A percentile compares a stretch with the other conserved stretches of the same genome.
phyloP scores from a whole-genome alignment of 2,329 filamentous ascomycete genomes.

The Stromatinia cepivora region DNA sequence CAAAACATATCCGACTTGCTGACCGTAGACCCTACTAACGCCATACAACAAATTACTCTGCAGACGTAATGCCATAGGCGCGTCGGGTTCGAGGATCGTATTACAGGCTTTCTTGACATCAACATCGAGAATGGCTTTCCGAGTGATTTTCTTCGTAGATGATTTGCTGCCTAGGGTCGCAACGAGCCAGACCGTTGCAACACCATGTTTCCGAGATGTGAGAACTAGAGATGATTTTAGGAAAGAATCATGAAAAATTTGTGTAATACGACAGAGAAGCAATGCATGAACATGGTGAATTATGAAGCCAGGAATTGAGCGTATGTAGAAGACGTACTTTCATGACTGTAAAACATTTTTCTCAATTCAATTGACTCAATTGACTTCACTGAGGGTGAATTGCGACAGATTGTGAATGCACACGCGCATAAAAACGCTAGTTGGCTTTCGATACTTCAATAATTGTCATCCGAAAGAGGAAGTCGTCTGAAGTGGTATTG shows the following conservation, averaged over 20 bases:
- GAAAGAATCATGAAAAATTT: not conserved
- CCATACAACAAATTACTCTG: constrained; percentile 89
- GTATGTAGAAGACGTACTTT: constrained; percentile 60
- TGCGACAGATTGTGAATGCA: not conserved
- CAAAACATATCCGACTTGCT: constrained; percentile 86
- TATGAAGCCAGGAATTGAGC: not conserved
- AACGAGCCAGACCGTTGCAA: constrained; percentile 93
- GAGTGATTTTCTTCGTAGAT: constrained; percentile 69
- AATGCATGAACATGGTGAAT: not conserved
- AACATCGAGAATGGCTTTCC: constrained; percentile 86
- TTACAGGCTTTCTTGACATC: constrained; percentile 83
- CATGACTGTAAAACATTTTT: constrained; percentile 91
- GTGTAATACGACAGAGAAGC: not conserved
- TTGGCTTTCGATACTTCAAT: not conserved
- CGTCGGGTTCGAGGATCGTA: constrained; percentile 82
- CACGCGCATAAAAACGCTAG: not conserved
- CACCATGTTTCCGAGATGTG: constrained; percentile 82
- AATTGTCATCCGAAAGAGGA: not conserved
- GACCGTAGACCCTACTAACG: constrained; percentile 78
- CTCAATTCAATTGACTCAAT: not conserved
- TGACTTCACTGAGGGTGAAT: not conserved
- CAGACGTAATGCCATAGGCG: constrained; percentile 84
- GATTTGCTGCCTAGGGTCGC: constrained; percentile 81
- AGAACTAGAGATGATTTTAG: constrained; percentile 57
- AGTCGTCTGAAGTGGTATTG: not conserved